phyloP scores from a whole-genome alignment of 805 yeast genomes.

The Komagataella populi region DNA sequence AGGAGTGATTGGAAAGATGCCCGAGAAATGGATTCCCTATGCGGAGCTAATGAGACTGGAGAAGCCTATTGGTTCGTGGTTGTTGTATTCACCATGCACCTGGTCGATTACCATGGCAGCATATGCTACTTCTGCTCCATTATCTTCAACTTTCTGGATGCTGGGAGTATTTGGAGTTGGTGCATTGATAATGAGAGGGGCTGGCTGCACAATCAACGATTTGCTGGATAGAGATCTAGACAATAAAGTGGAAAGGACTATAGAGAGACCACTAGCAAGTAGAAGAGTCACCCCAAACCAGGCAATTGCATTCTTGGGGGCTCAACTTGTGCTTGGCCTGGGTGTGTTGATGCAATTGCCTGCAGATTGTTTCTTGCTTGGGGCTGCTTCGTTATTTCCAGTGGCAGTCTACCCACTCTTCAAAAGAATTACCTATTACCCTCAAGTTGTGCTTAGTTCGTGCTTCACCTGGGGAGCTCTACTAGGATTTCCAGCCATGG shows the following conservation, averaged over 20 bases:
- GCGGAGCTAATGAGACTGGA: slow-evolving; percentile 87
- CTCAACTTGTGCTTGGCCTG: slow-evolving; percentile 63
- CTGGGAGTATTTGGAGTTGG: slow-evolving; percentile 71
- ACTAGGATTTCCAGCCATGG: slow-evolving; percentile 93
- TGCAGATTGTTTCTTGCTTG: slow-evolving; percentile 65
- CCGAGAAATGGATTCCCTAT: slow-evolving; percentile 70
- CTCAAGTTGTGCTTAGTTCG: slow-evolving; percentile 69
- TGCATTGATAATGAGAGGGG: slow-evolving; percentile 87
- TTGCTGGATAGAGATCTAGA: slow-evolving; percentile 76
- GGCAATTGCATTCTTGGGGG: slow-evolving; percentile 60
- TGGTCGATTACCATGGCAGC: slow-evolving; percentile 95
- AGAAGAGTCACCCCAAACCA: slow-evolving; percentile 61
- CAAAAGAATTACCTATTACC: slow-evolving; percentile 91
- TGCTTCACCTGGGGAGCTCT: slow-evolving; percentile 94
- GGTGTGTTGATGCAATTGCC: slow-evolving; percentile 66
- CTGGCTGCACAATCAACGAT: slow-evolving; percentile 95
- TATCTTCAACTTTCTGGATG: slow-evolving; percentile 46
- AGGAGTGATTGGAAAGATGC: slow-evolving; percentile 44
- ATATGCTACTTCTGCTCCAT: slow-evolving; percentile 53
- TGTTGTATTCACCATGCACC: slow-evolving; percentile 70
- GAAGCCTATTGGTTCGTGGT: slow-evolving; percentile 91
- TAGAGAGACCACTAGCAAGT: slow-evolving; percentile 86
- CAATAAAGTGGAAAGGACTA: slow-evolving; percentile 74
- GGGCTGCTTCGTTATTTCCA: slow-evolving; percentile 66
- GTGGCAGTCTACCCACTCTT: slow-evolving; percentile 86